A percentile compares a stretch with the other conserved stretches of the same genome.
Conservation (phyloP, 23 red algal genomes). For the Pyropia haitanensis region DNA sequence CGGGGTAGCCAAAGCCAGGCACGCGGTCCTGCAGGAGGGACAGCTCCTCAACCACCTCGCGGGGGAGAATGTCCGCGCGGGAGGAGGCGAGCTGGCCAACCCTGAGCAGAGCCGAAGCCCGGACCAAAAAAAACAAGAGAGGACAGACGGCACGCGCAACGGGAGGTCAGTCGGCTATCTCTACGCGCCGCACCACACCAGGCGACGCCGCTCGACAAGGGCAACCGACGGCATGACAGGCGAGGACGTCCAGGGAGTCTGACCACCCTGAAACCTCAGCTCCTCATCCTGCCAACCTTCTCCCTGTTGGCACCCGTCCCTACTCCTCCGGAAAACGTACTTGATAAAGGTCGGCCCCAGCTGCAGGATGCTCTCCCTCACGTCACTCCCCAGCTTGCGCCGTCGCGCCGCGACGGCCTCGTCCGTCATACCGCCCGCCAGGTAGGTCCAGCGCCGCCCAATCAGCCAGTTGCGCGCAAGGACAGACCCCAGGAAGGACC, state of each 20-base stretch:
- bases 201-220: no score
- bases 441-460: conserved; percentile 22
- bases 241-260: no score
- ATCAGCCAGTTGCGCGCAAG: conserved; percentile 31
- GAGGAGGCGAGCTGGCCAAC: conserved; percentile 72
- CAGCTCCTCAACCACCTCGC: conserved; percentile 75
- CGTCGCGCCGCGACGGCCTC: conserved; percentile 3
- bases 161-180: no score
- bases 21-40: conserved; percentile 66
- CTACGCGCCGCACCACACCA: no score
- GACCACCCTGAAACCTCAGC: no score
- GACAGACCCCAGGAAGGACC: conserved; percentile 32
- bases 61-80: conserved; percentile 61
- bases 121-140: neutral
- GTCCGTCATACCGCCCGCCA: conserved; percentile 13
- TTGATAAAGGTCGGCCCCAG: conserved; percentile 69
- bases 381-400: conserved; percentile 17
- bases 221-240: no score
- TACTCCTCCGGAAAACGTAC: no score
- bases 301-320: no score
- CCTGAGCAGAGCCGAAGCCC: conserved; percentile 19
- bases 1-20: conserved; percentile 48
- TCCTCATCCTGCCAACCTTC: neutral
- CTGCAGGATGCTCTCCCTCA: conserved; percentile 32
- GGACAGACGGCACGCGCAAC: no score